Conservation (phyloP, 108 stramenopile species). For the Aurantiochytrium sp. region DNA sequence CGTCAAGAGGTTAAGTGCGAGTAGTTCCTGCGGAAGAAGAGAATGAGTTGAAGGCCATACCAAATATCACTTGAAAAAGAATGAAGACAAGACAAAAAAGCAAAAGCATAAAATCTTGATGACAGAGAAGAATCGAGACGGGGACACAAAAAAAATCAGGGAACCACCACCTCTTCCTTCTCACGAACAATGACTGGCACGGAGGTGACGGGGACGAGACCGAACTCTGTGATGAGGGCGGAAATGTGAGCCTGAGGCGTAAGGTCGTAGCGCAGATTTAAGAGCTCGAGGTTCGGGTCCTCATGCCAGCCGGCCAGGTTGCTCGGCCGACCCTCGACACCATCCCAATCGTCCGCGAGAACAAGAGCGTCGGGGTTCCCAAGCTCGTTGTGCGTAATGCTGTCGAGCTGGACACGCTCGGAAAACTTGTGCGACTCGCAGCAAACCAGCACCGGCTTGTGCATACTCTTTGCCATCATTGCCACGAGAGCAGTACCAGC, state of each 20-base stretch:
- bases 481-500: slow-evolving; percentile 92
- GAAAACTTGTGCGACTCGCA: slow-evolving; percentile 99
- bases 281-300: slow-evolving; percentile 42
- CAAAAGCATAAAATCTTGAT: too few relatives aligned
- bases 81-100: too few relatives aligned
- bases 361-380: slow-evolving; percentile 68
- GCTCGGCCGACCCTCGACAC: neutral
- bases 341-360: neutral
- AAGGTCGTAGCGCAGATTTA: slow-evolving; percentile 89
- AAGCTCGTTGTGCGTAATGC: slow-evolving; percentile 87
- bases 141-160: neutral
- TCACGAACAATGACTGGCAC: slow-evolving; percentile 91
- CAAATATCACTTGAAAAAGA: too few relatives aligned
- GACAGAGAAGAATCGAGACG: too few relatives aligned
- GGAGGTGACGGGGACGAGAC: slow-evolving; percentile 89
- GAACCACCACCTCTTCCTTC: slow-evolving; percentile 32
- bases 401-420: slow-evolving; percentile 88
- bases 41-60: too few relatives aligned
- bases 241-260: slow-evolving; percentile 89
- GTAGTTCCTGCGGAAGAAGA: too few relatives aligned
- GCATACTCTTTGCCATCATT: slow-evolving; percentile 67
- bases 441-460: slow-evolving; percentile 88
- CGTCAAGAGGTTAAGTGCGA: too few relatives aligned
- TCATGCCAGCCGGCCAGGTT: slow-evolving; percentile 16
- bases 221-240: slow-evolving; percentile 90